phyloP scores from a whole-genome alignment of 2,329 filamentous ascomycete genomes.

The Sarocladium kiliense region DNA sequence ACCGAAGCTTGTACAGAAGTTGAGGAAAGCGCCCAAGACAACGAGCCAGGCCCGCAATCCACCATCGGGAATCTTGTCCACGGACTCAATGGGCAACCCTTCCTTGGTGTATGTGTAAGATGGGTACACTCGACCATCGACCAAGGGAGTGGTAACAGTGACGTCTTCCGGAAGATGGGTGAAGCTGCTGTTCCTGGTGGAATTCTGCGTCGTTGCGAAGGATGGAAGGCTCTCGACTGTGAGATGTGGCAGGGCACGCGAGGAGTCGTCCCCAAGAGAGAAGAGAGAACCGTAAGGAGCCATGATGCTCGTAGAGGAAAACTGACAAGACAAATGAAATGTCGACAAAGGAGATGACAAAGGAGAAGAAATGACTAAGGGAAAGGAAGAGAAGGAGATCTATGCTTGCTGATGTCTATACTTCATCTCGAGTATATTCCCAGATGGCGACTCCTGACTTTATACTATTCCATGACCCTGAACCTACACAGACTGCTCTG shows the following conservation, averaged over 20 bases:
- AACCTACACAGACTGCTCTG: no score
- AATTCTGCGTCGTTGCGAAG: no score
- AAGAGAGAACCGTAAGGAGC: neutral
- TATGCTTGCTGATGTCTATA: neutral
- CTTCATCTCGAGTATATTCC: no score
- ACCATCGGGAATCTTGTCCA: constrained; percentile 15
- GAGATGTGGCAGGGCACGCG: neutral
- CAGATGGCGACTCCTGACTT: no score
- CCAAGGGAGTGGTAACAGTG: neutral
- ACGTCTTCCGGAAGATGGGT: neutral
- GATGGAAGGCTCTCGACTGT: neutral
- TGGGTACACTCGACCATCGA: neutral
- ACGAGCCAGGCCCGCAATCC: constrained; percentile 25
- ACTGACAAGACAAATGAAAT: neutral
- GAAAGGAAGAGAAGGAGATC: neutral
- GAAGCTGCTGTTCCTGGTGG: neutral
- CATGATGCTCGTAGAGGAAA: neutral
- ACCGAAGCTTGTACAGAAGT: constrained; percentile 23
- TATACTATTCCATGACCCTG: no score
- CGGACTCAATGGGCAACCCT: neutral
- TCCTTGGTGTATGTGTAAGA: neutral
- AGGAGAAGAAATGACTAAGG: neutral
- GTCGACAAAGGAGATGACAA: neutral
- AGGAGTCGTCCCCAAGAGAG: neutral
- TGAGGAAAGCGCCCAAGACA: constrained; percentile 23